Conservation (phyloP, 495 filamentous ascomycete genomes). For the Margaritispora aquatica region DNA sequence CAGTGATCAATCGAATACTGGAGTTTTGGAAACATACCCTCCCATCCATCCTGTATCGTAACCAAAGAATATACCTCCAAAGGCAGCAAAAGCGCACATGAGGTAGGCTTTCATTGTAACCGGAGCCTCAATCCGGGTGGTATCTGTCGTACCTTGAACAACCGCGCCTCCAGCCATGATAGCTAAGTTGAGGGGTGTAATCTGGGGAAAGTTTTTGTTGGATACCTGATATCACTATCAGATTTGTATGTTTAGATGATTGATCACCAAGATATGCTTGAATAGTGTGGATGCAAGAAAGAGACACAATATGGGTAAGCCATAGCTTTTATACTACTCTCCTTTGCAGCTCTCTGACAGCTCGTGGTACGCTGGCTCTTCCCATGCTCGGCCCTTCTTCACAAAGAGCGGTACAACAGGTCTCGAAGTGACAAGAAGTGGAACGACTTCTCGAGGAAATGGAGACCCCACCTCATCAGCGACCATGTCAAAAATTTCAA, state of each 20-base stretch:
- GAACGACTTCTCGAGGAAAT: not conserved
- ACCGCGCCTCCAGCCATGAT: conserved; percentile 17
- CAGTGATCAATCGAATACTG: not conserved
- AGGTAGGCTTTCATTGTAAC: conserved; percentile 61
- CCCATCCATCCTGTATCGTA: conserved; percentile 62
- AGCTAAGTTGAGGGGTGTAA: not conserved
- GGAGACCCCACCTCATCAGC: conserved; percentile 2
- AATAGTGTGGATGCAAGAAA: not conserved
- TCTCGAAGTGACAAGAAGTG: not conserved
- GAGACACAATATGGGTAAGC: not conserved
- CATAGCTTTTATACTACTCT: not conserved
- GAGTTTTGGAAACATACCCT: conserved; percentile 24
- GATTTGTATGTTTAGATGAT: not conserved
- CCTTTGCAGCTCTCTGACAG: no score
- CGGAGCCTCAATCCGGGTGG: conserved; percentile 52
- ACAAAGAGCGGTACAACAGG: not conserved
- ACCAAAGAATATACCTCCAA: conserved; percentile 64
- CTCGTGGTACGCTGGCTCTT: not conserved
- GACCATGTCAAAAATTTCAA: not conserved
- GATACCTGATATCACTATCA: not conserved
- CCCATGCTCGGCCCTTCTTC: conserved; percentile 8
- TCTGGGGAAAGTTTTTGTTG: not conserved
- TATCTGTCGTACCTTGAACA: conserved; percentile 28
- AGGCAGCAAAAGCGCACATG: conserved; percentile 63
- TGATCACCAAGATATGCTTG: not conserved